These are phyloP conservation scores for Brachypodium distachyon DNA, from an alignment of 202 grass and related monocot genomes.

Conservation along the genomic window DNA sequence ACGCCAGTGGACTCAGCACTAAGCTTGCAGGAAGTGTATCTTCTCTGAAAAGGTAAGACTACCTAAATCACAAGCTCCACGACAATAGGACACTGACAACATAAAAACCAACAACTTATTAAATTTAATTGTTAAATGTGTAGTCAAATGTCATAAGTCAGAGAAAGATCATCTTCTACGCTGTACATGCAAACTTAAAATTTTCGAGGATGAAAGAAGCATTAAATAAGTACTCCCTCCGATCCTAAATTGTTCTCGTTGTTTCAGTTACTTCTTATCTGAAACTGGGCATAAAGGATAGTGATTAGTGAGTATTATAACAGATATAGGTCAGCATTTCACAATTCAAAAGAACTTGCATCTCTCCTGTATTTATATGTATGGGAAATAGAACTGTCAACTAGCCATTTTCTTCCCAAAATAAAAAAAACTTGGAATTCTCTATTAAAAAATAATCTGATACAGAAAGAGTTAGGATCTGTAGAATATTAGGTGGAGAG, in stretches of 20 bases:
- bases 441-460: neutral
- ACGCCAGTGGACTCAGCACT: neutral
- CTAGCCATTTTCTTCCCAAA: no score
- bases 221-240: neutral
- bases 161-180: neutral
- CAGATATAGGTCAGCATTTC: neutral
- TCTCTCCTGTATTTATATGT: neutral
- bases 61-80: neutral
- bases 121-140: neutral
- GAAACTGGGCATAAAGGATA: neutral
- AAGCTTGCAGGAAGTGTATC: neutral
- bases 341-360: neutral
- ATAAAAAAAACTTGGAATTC: neutral
- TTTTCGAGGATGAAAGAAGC: no score
- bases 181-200: neutral
- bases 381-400: neutral
- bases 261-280: no score
- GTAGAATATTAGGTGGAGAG: neutral
- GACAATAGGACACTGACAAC: neutral
- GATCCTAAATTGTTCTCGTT: no score
- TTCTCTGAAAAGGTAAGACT: neutral
- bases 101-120: neutral
- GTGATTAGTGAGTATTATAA: neutral
- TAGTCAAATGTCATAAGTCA: neutral
- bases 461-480: neutral